These are phyloP conservation scores for Ceratocystis alfenasii DNA, from an alignment of 2,329 filamentous ascomycete genomes.

Conservation along the genomic window DNA sequence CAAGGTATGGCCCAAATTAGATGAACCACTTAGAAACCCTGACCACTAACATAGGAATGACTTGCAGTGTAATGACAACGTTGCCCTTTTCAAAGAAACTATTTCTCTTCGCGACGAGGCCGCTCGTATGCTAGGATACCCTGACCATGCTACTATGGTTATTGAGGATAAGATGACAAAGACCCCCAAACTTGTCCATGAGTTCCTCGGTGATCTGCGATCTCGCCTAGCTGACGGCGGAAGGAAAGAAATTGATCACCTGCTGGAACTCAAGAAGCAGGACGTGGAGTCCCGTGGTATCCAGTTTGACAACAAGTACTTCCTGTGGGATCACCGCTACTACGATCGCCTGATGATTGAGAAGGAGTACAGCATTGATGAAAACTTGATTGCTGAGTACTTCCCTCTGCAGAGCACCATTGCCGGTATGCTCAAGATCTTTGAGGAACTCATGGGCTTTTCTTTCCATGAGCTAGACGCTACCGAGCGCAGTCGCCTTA, in stretches of 20 bases:
- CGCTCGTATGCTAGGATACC: conserved; percentile 63
- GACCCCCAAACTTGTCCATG: conserved; percentile 56
- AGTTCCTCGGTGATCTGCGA: conserved; percentile 60
- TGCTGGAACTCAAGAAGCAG: conserved; percentile 63
- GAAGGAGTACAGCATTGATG: conserved; percentile 67
- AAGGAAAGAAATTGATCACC: conserved; percentile 53
- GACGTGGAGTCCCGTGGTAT: conserved; percentile 50
- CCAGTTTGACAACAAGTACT: conserved; percentile 56
- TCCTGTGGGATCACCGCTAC: conserved; percentile 71
- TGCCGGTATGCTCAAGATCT: conserved; percentile 67
- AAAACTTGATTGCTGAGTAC: conserved; percentile 70
- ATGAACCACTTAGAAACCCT: background rate
- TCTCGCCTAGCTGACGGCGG: conserved; percentile 56
- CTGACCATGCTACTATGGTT: conserved; percentile 61
- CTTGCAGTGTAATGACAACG: conserved; percentile 52
- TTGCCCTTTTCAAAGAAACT: conserved; percentile 61
- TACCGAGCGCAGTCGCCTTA: conserved; percentile 52
- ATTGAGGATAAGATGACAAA: conserved; percentile 84
- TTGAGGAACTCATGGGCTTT: conserved; percentile 70
- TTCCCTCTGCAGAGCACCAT: conserved; percentile 67
- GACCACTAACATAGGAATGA: conserved; percentile 7
- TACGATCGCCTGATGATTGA: conserved; percentile 73
- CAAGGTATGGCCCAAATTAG: conserved; percentile 41
- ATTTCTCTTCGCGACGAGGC: conserved; percentile 65
- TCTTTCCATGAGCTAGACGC: conserved; percentile 61